Evolutionary conservation across 495 filamentous ascomycete genomes (phyloP).

Genomic region (Daldinia grandis): DNA sequence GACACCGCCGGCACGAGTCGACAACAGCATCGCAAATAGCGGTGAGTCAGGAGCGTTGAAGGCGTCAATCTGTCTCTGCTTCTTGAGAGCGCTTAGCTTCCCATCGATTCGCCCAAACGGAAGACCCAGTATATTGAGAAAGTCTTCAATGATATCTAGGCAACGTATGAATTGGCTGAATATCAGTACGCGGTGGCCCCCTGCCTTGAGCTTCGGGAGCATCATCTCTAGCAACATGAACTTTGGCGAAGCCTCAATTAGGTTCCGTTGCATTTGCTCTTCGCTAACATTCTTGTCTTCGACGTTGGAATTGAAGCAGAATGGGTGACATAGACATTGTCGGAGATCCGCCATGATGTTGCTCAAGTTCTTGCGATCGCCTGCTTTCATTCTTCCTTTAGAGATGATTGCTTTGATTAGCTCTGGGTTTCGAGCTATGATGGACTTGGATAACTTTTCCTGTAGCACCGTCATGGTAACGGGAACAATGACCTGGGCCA

Average conservation of each 20-base stretch:
- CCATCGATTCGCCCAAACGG: conserved; percentile 85
- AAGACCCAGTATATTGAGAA: conserved; percentile 75
- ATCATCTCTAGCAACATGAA: conserved; percentile 86
- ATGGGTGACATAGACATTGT: conserved; percentile 95
- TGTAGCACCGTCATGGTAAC: conserved; percentile 92
- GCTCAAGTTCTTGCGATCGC: conserved; percentile 79
- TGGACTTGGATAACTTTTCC: conserved; percentile 93
- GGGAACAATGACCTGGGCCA: conserved; percentile 94
- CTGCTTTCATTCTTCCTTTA: conserved; percentile 66
- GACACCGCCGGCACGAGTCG: conserved; percentile 92
- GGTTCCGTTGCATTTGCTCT: conserved; percentile 70
- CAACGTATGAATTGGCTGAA: conserved; percentile 96
- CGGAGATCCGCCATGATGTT: conserved; percentile 97
- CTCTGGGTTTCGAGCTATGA: conserved; percentile 85
- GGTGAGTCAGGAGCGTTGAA: conserved; percentile 88
- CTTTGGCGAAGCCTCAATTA: conserved; percentile 92
- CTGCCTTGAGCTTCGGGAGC: conserved; percentile 85
- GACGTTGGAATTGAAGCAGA: conserved; percentile 87
- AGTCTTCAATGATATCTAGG: conserved; percentile 91
- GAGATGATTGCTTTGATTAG: conserved; percentile 88
- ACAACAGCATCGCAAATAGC: conserved; percentile 88
- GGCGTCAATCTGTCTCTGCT: conserved; percentile 91
- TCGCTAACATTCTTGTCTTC: conserved; percentile 73
- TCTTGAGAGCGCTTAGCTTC: conserved; percentile 77
- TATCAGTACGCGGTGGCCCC: conserved; percentile 91